phyloP scores from a whole-genome alignment of 495 filamentous ascomycete genomes.

The Penicillium herquei region DNA sequence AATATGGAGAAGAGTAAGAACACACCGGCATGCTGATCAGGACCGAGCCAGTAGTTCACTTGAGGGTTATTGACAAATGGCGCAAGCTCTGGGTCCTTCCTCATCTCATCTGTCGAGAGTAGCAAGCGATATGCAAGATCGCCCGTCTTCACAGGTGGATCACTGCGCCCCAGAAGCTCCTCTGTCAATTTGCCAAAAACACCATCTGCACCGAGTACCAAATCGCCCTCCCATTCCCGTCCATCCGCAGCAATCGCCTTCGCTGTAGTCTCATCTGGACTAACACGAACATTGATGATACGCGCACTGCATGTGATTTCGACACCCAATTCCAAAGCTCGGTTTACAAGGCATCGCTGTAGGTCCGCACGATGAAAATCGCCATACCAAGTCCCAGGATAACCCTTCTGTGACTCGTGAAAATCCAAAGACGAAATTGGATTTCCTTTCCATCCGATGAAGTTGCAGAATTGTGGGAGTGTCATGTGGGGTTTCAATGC shows the following conservation, averaged over 20 bases:
- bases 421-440: constrained; percentile 52
- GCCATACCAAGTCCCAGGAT: constrained; percentile 54
- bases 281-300: constrained; percentile 39
- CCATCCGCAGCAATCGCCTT: constrained; percentile 29
- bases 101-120: constrained; percentile 45
- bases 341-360: constrained; percentile 49
- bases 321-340: constrained; percentile 52
- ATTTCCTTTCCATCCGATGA: constrained; percentile 50
- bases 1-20: neutral
- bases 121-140: constrained; percentile 68
- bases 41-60: constrained; percentile 72
- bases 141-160: constrained; percentile 55
- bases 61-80: constrained; percentile 51
- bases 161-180: constrained; percentile 34
- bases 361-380: constrained; percentile 61
- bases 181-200: constrained; percentile 48
- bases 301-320: constrained; percentile 41
- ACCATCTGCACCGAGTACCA: constrained; percentile 59
- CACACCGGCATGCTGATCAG: constrained; percentile 53
- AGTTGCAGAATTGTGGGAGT: constrained; percentile 53
- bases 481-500: constrained; percentile 49
- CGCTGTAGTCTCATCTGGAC: constrained; percentile 20
- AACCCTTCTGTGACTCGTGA: constrained; percentile 36
- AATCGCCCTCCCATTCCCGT: constrained; percentile 43
- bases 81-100: constrained; percentile 51